Evolutionary conservation across 352 stramenopile genomes (phyloP).

Genomic region (Pythium insidiosum): DNA sequence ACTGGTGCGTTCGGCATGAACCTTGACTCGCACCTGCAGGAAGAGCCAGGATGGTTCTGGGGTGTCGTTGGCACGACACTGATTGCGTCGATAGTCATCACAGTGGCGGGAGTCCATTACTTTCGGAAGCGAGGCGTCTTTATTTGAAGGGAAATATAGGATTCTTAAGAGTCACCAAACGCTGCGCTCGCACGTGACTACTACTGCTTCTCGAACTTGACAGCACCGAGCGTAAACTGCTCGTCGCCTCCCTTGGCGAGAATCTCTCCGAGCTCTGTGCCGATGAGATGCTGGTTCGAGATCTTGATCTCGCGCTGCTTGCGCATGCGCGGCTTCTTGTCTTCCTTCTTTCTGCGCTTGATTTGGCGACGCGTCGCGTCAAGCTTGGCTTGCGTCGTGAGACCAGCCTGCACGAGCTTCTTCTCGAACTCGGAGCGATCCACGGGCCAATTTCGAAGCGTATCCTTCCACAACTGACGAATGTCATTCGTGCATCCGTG

Average conservation of each 20-base stretch:
- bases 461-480: constrained; percentile 76
- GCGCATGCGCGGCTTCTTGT: constrained; percentile 68
- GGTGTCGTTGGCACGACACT: constrained; percentile 29
- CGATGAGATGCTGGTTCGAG: constrained; percentile 83
- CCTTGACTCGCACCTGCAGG: constrained; percentile 33
- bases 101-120: constrained; percentile 29
- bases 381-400: constrained; percentile 80
- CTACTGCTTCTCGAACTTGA: constrained; percentile 64
- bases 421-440: constrained; percentile 72
- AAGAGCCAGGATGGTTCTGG: constrained; percentile 40
- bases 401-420: constrained; percentile 69
- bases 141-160: constrained; percentile 10
- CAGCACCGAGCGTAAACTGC: constrained; percentile 75
- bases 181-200: not conserved
- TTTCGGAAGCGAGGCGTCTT: constrained; percentile 46
- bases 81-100: constrained; percentile 30
- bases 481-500: constrained; percentile 84
- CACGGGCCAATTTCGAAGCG: constrained; percentile 54
- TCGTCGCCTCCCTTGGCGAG: constrained; percentile 70
- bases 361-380: constrained; percentile 67
- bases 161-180: not conserved
- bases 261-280: constrained; percentile 78
- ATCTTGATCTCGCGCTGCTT: constrained; percentile 88
- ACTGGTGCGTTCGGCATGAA: constrained; percentile 64
- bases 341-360: constrained; percentile 74